Base-by-base conservation (phyloP, 805 yeast genomes). In the Debaryomyces hansenii region DNA sequence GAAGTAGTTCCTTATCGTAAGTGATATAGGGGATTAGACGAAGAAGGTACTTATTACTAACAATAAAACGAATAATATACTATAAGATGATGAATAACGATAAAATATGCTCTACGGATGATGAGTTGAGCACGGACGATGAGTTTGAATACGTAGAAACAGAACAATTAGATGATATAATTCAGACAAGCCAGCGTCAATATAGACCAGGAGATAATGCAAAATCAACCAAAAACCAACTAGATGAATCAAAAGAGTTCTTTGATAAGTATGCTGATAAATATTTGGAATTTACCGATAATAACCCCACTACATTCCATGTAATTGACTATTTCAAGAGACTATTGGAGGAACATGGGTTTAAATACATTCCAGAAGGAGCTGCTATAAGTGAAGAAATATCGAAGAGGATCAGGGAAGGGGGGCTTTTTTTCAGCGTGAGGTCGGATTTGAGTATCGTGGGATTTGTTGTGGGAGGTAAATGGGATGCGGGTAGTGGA, bases 261-360 rank as follows among this genome's bases (percentile, higher is more conserved):
- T 59, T 54, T 46, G 55, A 56, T 12, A 40, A 37, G 1, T 53
- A 47, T 43, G 59, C 66, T 15, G 48, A 50, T 14, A 38, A 54
- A 31, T 69, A 66, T 48, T 51, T 70, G 39, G 46, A 49, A 18
- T 69, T 67, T 51, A 67, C 72, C 40, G 55, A 67, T 42, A 42
- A 51, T n/a, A 66, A 67, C 42, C 77, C 78, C n/a, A 70, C 78
- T 3, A 70, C 75, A 2, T 67, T 57, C 49, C 78, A 72, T 54
- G 70, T 62, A 5, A 52, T 68, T 5, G 38, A 46, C 2, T 56
- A 59, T 46, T 62, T 69, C 46, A 50, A 56, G 36, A 37, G 48
- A 2, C 41, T 62, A 3, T 53, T 72, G 7, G 48, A 50, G 6
- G 42, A 46, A 15, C 53, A 61, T 24, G 74, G 72, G 4, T 72